Base-by-base conservation (phyloP, 2,329 filamentous ascomycete genomes). In the Ophiostoma sp. region DNA sequence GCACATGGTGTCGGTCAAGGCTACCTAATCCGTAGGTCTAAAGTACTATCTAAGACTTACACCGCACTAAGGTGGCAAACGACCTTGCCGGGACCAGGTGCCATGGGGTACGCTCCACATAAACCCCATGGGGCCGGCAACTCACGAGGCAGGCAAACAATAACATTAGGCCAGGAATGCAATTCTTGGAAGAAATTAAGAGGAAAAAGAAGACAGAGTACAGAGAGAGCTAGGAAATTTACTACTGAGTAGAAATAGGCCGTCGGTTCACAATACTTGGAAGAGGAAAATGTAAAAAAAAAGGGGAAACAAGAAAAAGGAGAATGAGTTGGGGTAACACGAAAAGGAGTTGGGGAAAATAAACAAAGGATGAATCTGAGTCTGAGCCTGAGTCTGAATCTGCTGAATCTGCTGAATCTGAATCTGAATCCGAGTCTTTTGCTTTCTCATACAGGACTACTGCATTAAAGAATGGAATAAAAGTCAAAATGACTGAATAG, bases 91-190 rank as follows among this genome's bases (percentile, higher is more conserved):
- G 60, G 60, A 33, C 60, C 5, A n/a, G 31, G 15, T 35, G 2
- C 31, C 60, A 20, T 64, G 62, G 62, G 62, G 35, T 65, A 65
- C 23, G 60, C 62, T 36, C 62, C 62, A 65, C 35, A 65, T n/a
- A 36, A 65, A 39, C 62, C 62, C 62, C 62, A 65, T 36, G 62
- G 62, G 62, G 62, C 62, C 35, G 62, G 62, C 62, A 65, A 36
- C 62, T 65, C 62, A 65, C 62, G 62, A 65, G 8, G 62, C 17
- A 65, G 8, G 35, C 33, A 65, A 11, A 23, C 33, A 64, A 64
- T 13, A 20, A 23, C 35, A 39, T 65, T 36, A 65, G 60, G 17
- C 27, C 3, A 27, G 23, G 15, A 57, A 48, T 48, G 17, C 8
- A 20, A n/a, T 48, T 48, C 17, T 7, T 48, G 17, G n/a, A 48